phyloP scores from a whole-genome alignment of 106 monocot genomes.

The Alisma plantagoaquatica region DNA sequence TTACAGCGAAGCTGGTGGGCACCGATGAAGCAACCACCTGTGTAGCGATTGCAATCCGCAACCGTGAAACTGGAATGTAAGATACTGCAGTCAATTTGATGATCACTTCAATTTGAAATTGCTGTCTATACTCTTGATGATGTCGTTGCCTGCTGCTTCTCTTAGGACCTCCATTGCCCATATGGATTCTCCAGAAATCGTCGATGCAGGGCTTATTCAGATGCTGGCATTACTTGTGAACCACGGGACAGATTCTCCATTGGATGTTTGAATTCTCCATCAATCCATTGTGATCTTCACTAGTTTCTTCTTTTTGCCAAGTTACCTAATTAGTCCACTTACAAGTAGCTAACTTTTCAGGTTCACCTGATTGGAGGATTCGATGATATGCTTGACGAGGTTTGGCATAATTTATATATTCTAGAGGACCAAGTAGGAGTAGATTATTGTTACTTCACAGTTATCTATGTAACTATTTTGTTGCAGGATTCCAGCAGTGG shows the following conservation, averaged over 20 bases:
- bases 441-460: slow-evolving; percentile 3
- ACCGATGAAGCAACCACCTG: slow-evolving; percentile 91
- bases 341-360: slow-evolving; percentile 30
- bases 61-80: slow-evolving; percentile 60
- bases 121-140: not conserved
- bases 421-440: not conserved
- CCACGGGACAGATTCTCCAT: slow-evolving; percentile 11
- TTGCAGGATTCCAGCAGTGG: slow-evolving; percentile 9
- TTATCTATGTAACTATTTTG: not conserved
- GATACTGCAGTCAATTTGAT: not conserved
- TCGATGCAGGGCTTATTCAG: slow-evolving; percentile 43
- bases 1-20: slow-evolving; percentile 64
- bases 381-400: slow-evolving; percentile 21
- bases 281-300: not conserved
- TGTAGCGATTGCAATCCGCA: slow-evolving; percentile 70
- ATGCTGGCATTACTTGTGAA: slow-evolving; percentile 46
- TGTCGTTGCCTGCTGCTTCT: not conserved
- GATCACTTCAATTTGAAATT: not conserved
- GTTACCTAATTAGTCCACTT: not conserved
- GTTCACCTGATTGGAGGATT: slow-evolving; percentile 72
- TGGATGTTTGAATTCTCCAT: slow-evolving; percentile 38
- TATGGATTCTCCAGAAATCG: slow-evolving; percentile 51
- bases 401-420: not conserved
- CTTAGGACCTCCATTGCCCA: slow-evolving; percentile 64
- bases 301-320: not conserved